Evolutionary conservation across 352 stramenopile species (phyloP).

Genomic region (Phytophthora syringae): DNA sequence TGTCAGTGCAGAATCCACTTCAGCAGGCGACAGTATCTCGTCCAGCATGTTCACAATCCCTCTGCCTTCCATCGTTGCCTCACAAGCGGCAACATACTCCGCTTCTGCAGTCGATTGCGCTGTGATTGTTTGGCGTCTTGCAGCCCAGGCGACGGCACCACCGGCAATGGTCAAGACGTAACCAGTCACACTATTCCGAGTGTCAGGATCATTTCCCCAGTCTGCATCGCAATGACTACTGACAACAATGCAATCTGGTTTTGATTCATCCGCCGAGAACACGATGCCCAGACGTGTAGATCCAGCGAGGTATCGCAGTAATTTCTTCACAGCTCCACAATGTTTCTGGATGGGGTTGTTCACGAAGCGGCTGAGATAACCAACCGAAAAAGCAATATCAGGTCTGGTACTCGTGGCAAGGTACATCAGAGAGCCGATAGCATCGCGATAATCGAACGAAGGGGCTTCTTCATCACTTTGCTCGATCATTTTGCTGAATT

Average conservation of each 20-base stretch:
- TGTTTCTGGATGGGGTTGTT: slow-evolving; percentile 12
- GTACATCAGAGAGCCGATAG: slow-evolving; percentile 35
- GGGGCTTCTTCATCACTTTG: background rate
- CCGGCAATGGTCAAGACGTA: slow-evolving; percentile 12
- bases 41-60: slow-evolving; percentile 20
- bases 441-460: slow-evolving; percentile 13
- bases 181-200: slow-evolving; percentile 18
- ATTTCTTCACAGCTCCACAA: slow-evolving; percentile 7
- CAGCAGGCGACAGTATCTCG: background rate
- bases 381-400: slow-evolving; percentile 25
- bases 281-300: background rate
- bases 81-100: slow-evolving; percentile 12
- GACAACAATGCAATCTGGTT: background rate
- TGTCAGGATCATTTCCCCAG: slow-evolving; percentile 20
- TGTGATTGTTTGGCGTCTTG: slow-evolving; percentile 17
- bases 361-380: slow-evolving; percentile 30
- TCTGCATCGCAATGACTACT: slow-evolving; percentile 25
- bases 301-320: background rate
- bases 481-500: background rate
- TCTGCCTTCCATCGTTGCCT: slow-evolving; percentile 18
- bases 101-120: slow-evolving; percentile 21
- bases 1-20: background rate
- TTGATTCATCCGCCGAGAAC: background rate
- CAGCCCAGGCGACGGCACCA: slow-evolving; percentile 11
- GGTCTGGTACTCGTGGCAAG: slow-evolving; percentile 26